Conservation (phyloP, 1,284 basidiomycete species). For the Microstroma glucosiphilum region DNA sequence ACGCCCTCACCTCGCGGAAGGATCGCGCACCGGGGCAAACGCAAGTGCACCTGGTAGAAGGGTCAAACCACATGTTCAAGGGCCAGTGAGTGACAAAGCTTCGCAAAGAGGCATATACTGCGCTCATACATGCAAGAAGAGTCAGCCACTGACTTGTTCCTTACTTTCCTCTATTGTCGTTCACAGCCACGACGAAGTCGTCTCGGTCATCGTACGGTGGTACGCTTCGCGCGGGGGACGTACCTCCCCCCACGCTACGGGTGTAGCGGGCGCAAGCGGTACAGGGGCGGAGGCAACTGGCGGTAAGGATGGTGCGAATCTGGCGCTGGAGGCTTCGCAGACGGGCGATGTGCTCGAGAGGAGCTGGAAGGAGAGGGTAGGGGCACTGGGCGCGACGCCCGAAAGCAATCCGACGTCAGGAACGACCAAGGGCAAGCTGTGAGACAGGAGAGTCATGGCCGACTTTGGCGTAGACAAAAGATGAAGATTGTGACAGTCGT, state of each 20-base stretch:
- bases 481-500: no score
- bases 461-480: no score
- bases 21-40: slow-evolving; percentile 21
- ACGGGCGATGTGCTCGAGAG: slow-evolving; percentile 6
- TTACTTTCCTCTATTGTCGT: no score
- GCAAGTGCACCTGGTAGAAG: slow-evolving; percentile 26
- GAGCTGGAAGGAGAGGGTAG: neutral
- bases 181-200: slow-evolving; percentile 23
- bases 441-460: no score
- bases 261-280: no score
- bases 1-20: slow-evolving; percentile 20
- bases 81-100: slow-evolving; percentile 17
- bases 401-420: neutral
- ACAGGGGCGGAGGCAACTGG: neutral
- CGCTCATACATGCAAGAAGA: no score
- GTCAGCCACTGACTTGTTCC: no score
- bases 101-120: no score
- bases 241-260: no score
- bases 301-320: neutral
- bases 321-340: slow-evolving; percentile 4
- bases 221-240: neutral
- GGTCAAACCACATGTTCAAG: slow-evolving; percentile 33
- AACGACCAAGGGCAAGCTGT: neutral
- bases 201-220: slow-evolving; percentile 28
- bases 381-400: no score